Conservation (phyloP, 768 basidiomycete species). For the Phanerochaete sordida region DNA sequence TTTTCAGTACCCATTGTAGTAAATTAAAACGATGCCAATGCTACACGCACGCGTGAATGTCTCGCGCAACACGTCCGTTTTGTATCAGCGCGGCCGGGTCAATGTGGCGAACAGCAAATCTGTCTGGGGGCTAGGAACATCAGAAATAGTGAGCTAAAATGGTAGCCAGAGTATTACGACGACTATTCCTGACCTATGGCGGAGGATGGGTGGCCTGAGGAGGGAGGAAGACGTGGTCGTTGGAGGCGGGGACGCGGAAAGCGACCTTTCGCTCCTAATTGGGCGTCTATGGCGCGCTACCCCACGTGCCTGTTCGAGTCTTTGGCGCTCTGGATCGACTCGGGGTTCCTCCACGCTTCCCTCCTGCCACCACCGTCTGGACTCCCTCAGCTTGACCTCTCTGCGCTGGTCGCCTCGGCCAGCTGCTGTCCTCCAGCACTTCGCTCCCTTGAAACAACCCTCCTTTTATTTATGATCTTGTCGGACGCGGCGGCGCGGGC, state of each 20-base stretch:
- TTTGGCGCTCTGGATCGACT: not conserved
- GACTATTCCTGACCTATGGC: not conserved
- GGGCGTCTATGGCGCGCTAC: slow-evolving; percentile 5
- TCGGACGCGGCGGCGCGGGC: not conserved
- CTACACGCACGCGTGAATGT: not conserved
- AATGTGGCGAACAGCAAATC: not conserved
- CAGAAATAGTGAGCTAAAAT: too few relatives aligned
- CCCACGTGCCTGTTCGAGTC: slow-evolving; percentile 8
- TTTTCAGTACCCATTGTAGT: not conserved
- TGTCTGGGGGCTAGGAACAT: not conserved
- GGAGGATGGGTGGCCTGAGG: not conserved
- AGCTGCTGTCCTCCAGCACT: not conserved
- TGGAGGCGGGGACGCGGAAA: not conserved
- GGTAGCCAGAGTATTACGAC: too few relatives aligned
- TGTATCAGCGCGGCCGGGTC: not conserved
- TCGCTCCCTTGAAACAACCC: slow-evolving; percentile 17
- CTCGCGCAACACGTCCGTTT: slow-evolving; percentile 1
- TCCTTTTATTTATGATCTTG: slow-evolving; percentile 8
- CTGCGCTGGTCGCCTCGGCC: slow-evolving; percentile 12
- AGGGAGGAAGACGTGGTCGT: not conserved
- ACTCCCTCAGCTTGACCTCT: not conserved
- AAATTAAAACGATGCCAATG: not conserved
- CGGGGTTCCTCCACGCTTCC: not conserved
- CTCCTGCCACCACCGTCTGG: not conserved
- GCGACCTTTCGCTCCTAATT: slow-evolving; percentile 2